Base-by-base conservation (phyloP, 257 asterid genomes). In the Linderniella brevidens region DNA sequence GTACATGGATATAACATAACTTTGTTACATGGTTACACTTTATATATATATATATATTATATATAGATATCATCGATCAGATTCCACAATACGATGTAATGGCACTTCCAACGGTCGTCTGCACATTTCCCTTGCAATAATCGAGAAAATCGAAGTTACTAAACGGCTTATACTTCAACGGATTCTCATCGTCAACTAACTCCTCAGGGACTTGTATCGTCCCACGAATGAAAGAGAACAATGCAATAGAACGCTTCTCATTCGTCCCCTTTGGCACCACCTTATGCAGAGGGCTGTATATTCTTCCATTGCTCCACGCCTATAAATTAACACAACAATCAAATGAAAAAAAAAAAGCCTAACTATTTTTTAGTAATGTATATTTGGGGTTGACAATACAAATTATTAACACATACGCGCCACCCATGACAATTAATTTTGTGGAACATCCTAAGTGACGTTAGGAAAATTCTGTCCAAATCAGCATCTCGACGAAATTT, bases 301-400 rank as follows among this genome's bases (percentile, higher is more conserved):
- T 61, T 45, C 67, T 64, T 5, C 66, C 66, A 15, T 68, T 68
- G 58, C 70, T 68, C 74, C 74, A 68, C 19, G 58, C 74, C 74
- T 68, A n/a, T 11, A 37, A 25, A 25, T 25, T 25, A 25, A 25
- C 20, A 11, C 37, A 35, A 17, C 6, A 48, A 19, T 0, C 8
- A 12, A 4, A 11, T 38, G 3, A 38, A 38, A 38, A 38, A 25
- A 25, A 25, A 25, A 25, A 25, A 6, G 3, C 6, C 32, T n/a
- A n/a, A 25, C 32, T 25, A 25, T 25, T 25, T 3, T 25, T n/a
- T n/a, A n/a, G n/a, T n/a, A n/a, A n/a, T n/a, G n/a, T n/a, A n/a
- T n/a, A n/a, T n/a, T n/a, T n/a, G n/a, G n/a, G n/a, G n/a, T n/a
- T n/a, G n/a, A n/a, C n/a, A n/a, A n/a, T n/a, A n/a, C n/a, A n/a